Evolutionary conservation across 371 early-diverging fungal species (phyloP), one percentile per base, ranked within the genome.

Genomic region (Chytridium lagenaria): DNA sequence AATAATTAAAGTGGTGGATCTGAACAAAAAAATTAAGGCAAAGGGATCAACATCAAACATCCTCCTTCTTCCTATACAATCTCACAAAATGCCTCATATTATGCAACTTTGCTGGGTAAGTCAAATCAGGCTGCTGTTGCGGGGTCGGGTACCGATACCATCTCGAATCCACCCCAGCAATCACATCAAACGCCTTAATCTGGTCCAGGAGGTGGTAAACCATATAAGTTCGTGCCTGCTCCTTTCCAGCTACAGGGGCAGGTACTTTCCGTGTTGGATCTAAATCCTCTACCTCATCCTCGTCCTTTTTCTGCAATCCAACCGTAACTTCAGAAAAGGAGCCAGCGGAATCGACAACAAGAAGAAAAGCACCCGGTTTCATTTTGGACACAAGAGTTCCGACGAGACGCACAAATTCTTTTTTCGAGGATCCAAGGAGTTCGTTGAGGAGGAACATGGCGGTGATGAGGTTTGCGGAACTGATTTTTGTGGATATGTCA

Each of bases 301-400:
- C n/a, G 33, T 28, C 33, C 28, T 31, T 26, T 26, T 55, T 52
- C 0, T 39, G 28, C 36, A 71, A 37, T 3, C 92, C 94, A 2
- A 96, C 89, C 59, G 88, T 84, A 36, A 93, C 79, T 69, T 94
- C 92, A 3, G 95, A 94, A 77, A 96, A 96, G 0, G 93, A 93
- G n/a, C 95, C 95, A 1, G 97, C 97, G 1, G 95, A 94, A 77
- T 96, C 97, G 2, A 93, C 93, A 10, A 96, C 93, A 79, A 96
- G 74, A 68, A 95, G 86, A 69, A 89, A 81, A 0, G 90, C 81
- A 0, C 94, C 95, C 23, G 76, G 80, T 55, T 86, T 84, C 89
- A 94, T 88, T 19, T 81, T 76, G 7, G 78, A 80, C 0, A 94
- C 88, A 50, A 95, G 74, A 15, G 83, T 77, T 39, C 90, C 87